phyloP scores from a whole-genome alignment of 768 basidiomycete species.

The Kwoniella newhampshirensis region DNA sequence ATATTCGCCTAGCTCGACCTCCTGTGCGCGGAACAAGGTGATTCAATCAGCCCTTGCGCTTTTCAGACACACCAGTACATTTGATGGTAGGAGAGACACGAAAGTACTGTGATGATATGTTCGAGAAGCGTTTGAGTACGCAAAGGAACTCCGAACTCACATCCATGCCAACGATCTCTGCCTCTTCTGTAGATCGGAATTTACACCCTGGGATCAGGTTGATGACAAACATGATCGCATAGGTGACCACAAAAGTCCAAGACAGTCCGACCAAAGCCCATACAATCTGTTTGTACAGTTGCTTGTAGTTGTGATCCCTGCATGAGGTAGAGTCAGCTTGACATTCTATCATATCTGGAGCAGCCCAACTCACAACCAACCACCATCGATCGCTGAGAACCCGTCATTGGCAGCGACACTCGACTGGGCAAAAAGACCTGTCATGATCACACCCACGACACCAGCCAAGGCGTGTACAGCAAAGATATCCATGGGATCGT shows the following conservation, averaged over 20 bases:
- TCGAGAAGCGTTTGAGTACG: too few species aligned
- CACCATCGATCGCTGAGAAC: conserved; percentile 63
- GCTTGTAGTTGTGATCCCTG: conserved; percentile 58
- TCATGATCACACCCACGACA: conserved; percentile 61
- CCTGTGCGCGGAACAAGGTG: conserved; percentile 19
- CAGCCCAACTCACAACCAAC: conserved; percentile 64
- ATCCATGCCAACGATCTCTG: conserved; percentile 73
- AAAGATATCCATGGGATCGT: conserved; percentile 69
- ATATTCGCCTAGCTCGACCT: conserved; percentile 50
- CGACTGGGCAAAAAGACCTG: conserved; percentile 77
- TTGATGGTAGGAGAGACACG: too few species aligned
- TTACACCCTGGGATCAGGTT: conserved; percentile 76
- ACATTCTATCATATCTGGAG: background rate
- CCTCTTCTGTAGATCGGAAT: conserved; percentile 60
- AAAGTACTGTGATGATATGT: too few species aligned
- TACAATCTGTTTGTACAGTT: conserved; percentile 80
- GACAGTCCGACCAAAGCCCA: conserved; percentile 51
- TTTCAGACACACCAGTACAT: too few species aligned
- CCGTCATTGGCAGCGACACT: conserved; percentile 81
- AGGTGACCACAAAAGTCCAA: conserved; percentile 54
- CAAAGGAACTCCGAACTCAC: too few species aligned
- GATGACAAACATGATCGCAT: conserved; percentile 59
- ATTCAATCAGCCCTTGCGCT: too few species aligned
- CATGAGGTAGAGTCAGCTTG: background rate
- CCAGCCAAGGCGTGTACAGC: conserved; percentile 59